Conservation (phyloP, 2,329 filamentous ascomycete genomes). For the Alternaria brassicicola region DNA sequence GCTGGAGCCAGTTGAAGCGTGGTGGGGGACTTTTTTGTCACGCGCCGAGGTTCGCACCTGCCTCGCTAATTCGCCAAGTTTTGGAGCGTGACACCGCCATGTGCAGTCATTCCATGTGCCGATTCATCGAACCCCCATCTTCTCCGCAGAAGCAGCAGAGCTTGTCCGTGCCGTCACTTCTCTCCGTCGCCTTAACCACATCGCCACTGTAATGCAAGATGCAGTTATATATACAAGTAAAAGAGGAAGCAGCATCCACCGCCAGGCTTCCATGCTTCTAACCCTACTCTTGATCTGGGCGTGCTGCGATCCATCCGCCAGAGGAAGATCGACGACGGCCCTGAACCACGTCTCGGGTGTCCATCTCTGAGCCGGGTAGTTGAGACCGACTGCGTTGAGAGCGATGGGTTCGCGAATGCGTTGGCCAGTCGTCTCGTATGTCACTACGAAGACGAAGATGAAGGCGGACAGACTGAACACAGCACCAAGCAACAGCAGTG, state of each 20-base stretch:
- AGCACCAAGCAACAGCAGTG: conserved; percentile 38
- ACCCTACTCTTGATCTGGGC: conserved; percentile 29
- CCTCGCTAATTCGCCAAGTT: conserved; percentile 18
- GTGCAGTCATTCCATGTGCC: not conserved
- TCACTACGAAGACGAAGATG: conserved; percentile 40
- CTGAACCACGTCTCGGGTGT: conserved; percentile 45
- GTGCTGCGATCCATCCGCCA: conserved; percentile 22
- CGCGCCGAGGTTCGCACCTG: conserved; percentile 28
- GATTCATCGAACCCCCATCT: conserved; percentile 7
- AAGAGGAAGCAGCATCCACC: conserved; percentile 42
- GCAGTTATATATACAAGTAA: conserved; percentile 32
- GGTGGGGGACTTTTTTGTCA: conserved; percentile 30
- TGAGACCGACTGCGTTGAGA: conserved; percentile 19
- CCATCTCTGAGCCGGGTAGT: conserved; percentile 38
- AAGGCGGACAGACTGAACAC: conserved; percentile 41
- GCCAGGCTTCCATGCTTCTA: conserved; percentile 41
- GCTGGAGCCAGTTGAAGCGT: conserved; percentile 7
- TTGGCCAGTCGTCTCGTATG: conserved; percentile 37
- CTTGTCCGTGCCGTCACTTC: conserved; percentile 10
- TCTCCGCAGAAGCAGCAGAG: conserved; percentile 18
- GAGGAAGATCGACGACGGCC: conserved; percentile 37
- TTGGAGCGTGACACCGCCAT: not conserved
- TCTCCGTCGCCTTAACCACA: conserved; percentile 32
- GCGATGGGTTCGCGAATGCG: conserved; percentile 30
- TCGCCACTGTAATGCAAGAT: conserved; percentile 23